Conservation (phyloP, 805 yeast species). For the Crinitomyces ghanaensis region DNA sequence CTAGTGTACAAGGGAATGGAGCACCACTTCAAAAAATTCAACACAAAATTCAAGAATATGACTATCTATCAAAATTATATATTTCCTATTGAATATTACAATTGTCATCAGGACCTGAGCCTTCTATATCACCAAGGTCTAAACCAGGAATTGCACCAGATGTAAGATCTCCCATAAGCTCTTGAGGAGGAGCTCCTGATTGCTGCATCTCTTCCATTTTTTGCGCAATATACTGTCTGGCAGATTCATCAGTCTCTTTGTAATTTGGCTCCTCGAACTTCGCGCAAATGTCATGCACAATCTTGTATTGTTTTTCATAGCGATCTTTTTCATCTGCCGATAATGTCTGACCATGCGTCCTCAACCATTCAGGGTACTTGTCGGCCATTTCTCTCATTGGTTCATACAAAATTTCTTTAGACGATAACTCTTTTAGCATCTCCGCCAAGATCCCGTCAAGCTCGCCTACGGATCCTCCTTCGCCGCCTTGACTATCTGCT, state of each 20-base stretch:
- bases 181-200: constrained; percentile 72
- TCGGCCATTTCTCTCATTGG: constrained; percentile 72
- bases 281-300: constrained; percentile 49
- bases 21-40: too few species aligned
- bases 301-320: constrained; percentile 49
- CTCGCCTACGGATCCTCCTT: constrained; percentile 29
- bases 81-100: too few species aligned
- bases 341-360: constrained; percentile 37
- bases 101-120: too few species aligned
- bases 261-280: constrained; percentile 59
- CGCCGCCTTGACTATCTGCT: too few species aligned
- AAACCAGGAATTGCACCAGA: constrained; percentile 32
- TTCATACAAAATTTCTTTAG: constrained; percentile 77
- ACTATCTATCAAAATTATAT: too few species aligned
- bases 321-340: constrained; percentile 37
- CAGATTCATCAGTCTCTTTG: constrained; percentile 34
- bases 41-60: too few species aligned
- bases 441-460: constrained; percentile 56
- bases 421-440: constrained; percentile 69
- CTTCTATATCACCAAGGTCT: constrained; percentile 15
- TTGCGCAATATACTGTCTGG: constrained; percentile 40
- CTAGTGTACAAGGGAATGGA: too few species aligned
- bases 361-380: constrained; percentile 64
- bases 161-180: constrained; percentile 49
- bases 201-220: constrained; percentile 54